Evolutionary conservation across 345 rosid species (phyloP), one percentile per base, ranked within the genome.

Genomic region (Leavenworthia alabamica): DNA sequence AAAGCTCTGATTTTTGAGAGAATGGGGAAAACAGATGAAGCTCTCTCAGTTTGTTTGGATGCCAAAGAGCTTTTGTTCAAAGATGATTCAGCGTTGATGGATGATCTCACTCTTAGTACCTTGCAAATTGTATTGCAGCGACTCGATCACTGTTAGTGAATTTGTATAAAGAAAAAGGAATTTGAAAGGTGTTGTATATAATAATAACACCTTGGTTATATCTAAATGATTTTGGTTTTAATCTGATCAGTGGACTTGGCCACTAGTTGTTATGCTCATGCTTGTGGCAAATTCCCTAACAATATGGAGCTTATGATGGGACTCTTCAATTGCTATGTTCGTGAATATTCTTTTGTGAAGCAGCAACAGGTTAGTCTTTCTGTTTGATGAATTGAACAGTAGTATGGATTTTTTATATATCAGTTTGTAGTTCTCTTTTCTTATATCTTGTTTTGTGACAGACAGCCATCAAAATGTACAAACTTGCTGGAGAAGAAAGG

Each of bases 381-480:
- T 40, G 40, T 33, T 47, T 24, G 42, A 52, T 55, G 43, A 47
- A 36, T 22, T 55, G 43, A 47, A 36, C 28, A 46, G 0, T 4
- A 1, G 14, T 22, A 0, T 36, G 6, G 45, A 58, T 44, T 44
- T 44, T 7, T 16, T 19, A 41, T 56, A 33, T 41, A 36, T 46
- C 16, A 43, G 19, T 54, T 50, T 70, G 22, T 70, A 3, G 53
- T 23, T 64, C 3, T 1, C 0, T n/a, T n/a, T 51, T 60, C 61
- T 60, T 60, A 58, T 72, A 46, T 53, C 49, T 72, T 62, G 15
- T 40, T 50, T 71, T 71, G 22, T 79, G 69, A 63, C 96, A 93
- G 99, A 87, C 86, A 60, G 95, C 99, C 62, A 89, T 93, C 60
- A 93, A 85, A 81, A 87, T 93, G 99, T 89, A 93, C 72, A 93